These are phyloP conservation scores for Metarhizium album DNA, from an alignment of 2,329 filamentous ascomycete genomes.

Conservation along the genomic window DNA sequence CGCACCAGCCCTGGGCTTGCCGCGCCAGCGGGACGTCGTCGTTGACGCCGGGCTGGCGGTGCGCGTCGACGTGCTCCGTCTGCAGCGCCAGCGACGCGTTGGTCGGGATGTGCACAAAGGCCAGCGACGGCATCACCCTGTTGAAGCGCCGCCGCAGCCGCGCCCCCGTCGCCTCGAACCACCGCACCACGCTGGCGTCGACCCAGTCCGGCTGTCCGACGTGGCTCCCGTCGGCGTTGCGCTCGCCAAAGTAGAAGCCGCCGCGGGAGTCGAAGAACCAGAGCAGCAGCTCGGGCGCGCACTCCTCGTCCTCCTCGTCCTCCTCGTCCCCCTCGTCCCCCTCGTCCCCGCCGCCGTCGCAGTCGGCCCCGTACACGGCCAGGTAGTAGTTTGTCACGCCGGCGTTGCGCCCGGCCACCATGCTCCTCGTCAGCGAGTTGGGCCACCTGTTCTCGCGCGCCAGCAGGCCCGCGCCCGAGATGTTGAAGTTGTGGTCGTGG, in stretches of 20 bases:
- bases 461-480: slow-evolving; percentile 36
- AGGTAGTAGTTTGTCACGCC: slow-evolving; percentile 39
- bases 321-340: too few species aligned
- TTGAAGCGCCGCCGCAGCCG: slow-evolving; percentile 19
- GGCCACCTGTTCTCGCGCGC: slow-evolving; percentile 28
- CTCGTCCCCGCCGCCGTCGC: slow-evolving; percentile 15
- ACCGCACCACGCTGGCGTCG: slow-evolving; percentile 30
- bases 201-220: slow-evolving; percentile 34
- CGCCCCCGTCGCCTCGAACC: slow-evolving; percentile 28
- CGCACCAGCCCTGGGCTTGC: slow-evolving; percentile 34
- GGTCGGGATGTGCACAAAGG: slow-evolving; percentile 38
- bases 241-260: slow-evolving; percentile 37
- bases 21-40: slow-evolving; percentile 29
- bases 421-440: slow-evolving; percentile 28
- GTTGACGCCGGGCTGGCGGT: slow-evolving; percentile 33
- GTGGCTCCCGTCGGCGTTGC: slow-evolving; percentile 16
- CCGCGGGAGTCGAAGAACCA: slow-evolving; percentile 66
- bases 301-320: too few species aligned
- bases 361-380: slow-evolving; percentile 29
- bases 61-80: slow-evolving; percentile 21
- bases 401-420: slow-evolving; percentile 24
- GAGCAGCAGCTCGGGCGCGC: slow-evolving; percentile 37
- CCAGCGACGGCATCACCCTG: slow-evolving; percentile 31
- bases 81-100: slow-evolving; percentile 31
- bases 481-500: slow-evolving; percentile 52